These are phyloP conservation scores for Pigoraptor vietnamica DNA, from an alignment of 78 protist species.

Conservation along the genomic window DNA sequence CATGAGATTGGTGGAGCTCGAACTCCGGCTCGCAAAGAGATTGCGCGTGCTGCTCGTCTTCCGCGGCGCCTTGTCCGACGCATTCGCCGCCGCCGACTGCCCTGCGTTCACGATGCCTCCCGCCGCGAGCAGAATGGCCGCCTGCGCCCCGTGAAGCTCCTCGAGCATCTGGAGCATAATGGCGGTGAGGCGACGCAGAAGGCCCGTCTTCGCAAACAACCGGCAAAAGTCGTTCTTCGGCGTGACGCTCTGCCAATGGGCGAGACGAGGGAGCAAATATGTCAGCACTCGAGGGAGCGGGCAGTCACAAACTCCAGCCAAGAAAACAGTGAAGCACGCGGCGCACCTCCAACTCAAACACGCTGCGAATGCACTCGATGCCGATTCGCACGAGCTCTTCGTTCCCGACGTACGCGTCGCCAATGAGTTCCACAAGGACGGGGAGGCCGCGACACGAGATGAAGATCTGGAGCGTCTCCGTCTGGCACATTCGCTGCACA, in stretches of 20 bases:
- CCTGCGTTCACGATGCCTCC: not conserved
- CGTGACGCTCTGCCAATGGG: conserved; percentile 31
- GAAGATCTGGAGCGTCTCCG: conserved; percentile 73
- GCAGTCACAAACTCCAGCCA: too few relatives aligned
- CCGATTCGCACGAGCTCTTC: conserved; percentile 46
- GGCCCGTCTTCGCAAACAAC: conserved; percentile 50
- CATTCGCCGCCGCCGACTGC: too few relatives aligned
- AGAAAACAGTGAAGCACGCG: not conserved
- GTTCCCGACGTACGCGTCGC: conserved; percentile 25
- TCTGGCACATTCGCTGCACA: conserved; percentile 50
- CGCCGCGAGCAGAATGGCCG: not conserved
- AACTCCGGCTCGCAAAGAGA: not conserved
- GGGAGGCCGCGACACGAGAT: conserved; percentile 84
- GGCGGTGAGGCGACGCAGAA: conserved; percentile 29
- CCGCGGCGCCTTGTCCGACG: too few relatives aligned
- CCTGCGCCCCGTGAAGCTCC: not conserved
- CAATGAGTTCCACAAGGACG: conserved; percentile 58
- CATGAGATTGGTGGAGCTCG: not conserved
- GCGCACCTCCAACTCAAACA: conserved; percentile 58
- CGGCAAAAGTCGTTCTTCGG: conserved; percentile 85
- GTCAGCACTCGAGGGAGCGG: not conserved
- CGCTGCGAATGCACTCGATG: conserved; percentile 57
- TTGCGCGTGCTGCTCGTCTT: not conserved
- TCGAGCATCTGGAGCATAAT: not conserved
- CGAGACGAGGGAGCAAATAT: too few relatives aligned